Percentiles rank a stretch among this genome's conserved stretches.
These are phyloP conservation scores for Dothiorella sarmentorum DNA, from an alignment of 2,329 filamentous ascomycete genomes.

Conservation along the genomic window DNA sequence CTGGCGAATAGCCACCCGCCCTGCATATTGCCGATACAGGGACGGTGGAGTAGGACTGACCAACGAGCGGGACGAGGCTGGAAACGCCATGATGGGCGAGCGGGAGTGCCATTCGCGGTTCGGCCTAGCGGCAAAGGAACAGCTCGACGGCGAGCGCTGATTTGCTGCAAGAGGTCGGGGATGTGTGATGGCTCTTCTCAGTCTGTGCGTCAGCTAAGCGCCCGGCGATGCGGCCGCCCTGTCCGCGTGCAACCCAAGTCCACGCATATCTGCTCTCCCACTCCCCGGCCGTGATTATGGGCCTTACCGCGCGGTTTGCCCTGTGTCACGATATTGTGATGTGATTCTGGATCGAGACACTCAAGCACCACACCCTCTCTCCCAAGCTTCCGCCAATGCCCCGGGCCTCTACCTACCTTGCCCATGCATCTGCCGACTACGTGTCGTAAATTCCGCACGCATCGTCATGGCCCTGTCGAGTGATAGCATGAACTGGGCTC, in stretches of 20 bases:
- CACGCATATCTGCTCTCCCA: slow-evolving; percentile 2
- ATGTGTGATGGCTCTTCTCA: slow-evolving; percentile 9
- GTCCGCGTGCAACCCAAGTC: slow-evolving; percentile 13
- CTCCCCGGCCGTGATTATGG: not conserved
- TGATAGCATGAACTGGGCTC: not conserved
- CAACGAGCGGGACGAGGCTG: slow-evolving; percentile 3
- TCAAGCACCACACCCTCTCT: not conserved
- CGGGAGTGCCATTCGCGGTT: slow-evolving; percentile 7
- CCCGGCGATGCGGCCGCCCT: slow-evolving; percentile 10
- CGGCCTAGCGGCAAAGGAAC: not conserved
- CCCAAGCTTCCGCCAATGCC: slow-evolving; percentile 10
- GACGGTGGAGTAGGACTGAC: slow-evolving; percentile 1
- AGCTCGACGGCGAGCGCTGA: not conserved
- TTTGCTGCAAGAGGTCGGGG: not conserved
- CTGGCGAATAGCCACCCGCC: slow-evolving; percentile 10
- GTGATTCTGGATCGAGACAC: not conserved
- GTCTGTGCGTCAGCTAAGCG: slow-evolving; percentile 15
- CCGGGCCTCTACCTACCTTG: not conserved
- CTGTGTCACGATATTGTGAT: slow-evolving; percentile 13
- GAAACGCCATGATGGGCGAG: not conserved
- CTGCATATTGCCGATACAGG: slow-evolving; percentile 14
- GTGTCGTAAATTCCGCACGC: slow-evolving; percentile 4
- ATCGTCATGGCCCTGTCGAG: not conserved
- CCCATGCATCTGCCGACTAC: slow-evolving; percentile 2
- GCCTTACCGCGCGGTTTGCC: slow-evolving; percentile 4